Percentiles rank a stretch among this genome's conserved stretches.
phyloP scores from a whole-genome alignment of 495 filamentous ascomycete genomes.

The Penicillium lagena region DNA sequence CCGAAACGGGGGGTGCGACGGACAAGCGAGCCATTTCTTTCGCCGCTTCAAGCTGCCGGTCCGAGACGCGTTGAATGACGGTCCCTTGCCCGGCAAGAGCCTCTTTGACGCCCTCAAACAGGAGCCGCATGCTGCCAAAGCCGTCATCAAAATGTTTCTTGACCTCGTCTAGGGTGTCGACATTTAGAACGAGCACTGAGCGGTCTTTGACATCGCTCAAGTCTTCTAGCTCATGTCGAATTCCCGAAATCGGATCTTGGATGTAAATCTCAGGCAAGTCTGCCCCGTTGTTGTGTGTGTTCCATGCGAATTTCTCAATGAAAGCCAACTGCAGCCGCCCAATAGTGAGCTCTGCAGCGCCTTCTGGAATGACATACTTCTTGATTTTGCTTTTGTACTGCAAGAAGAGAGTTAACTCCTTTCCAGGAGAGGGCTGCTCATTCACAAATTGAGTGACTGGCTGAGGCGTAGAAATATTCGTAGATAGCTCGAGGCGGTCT shows the following conservation, averaged over 20 bases:
- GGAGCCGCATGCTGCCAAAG: conserved; percentile 66
- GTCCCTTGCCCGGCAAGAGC: conserved; percentile 73
- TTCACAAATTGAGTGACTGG: conserved; percentile 48
- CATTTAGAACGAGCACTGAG: conserved; percentile 86
- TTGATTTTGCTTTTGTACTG: conserved; percentile 97
- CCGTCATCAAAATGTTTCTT: conserved; percentile 95
- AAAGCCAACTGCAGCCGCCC: conserved; percentile 91
- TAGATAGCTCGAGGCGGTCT: conserved; percentile 16
- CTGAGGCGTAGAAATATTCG: conserved; percentile 30
- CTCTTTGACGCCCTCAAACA: conserved; percentile 76
- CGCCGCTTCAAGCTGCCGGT: conserved; percentile 82
- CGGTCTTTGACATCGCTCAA: conserved; percentile 92
- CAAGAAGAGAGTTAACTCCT: conserved; percentile 90
- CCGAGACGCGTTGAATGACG: conserved; percentile 79
- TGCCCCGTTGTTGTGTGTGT: conserved; percentile 85
- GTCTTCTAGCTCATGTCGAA: conserved; percentile 93
- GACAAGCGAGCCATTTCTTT: conserved; percentile 85
- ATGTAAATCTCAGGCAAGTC: conserved; percentile 97
- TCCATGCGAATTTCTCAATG: conserved; percentile 99
- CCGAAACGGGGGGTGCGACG: conserved; percentile 49
- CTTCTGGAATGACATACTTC: conserved; percentile 85
- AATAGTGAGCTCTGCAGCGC: conserved; percentile 74
- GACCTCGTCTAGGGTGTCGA: conserved; percentile 93
- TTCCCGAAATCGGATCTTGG: conserved; percentile 89
- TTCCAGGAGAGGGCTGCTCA: conserved; percentile 70